Conservation (phyloP, 805 yeast genomes). For the Teunomyces stri region DNA sequence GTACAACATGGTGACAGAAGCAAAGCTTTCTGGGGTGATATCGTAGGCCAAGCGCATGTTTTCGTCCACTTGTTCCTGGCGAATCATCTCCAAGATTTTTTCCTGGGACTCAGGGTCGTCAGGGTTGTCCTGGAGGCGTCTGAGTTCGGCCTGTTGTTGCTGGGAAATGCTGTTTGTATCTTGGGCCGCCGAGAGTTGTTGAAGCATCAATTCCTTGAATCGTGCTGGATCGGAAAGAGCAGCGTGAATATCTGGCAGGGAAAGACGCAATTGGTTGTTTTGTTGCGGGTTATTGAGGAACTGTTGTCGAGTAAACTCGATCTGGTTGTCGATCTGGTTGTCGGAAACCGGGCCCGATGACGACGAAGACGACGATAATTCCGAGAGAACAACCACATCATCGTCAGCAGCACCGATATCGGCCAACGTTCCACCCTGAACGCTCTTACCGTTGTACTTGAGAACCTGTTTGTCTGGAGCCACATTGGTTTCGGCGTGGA, state of each 20-base stretch:
- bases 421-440: conserved; percentile 41
- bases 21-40: conserved; percentile 86
- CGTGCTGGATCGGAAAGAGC: conserved; percentile 46
- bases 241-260: conserved; percentile 49
- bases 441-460: conserved; percentile 41
- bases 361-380: conserved; percentile 7
- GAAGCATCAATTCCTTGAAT: conserved; percentile 43
- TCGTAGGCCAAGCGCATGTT: conserved; percentile 79
- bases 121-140: conserved; percentile 57
- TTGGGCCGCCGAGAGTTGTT: conserved; percentile 28
- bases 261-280: conserved; percentile 30
- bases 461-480: conserved; percentile 47
- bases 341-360: conserved; percentile 6
- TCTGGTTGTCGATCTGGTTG: conserved; percentile 22
- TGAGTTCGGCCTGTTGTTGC: conserved; percentile 40
- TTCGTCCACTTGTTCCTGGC: conserved; percentile 73
- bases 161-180: not conserved
- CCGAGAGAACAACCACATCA: conserved; percentile 52
- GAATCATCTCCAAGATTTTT: conserved; percentile 62
- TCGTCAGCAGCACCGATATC: conserved; percentile 52
- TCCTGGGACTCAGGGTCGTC: conserved; percentile 69
- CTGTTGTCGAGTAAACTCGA: conserved; percentile 52
- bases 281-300: conserved; percentile 40
- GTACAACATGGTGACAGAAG: conserved; percentile 79
- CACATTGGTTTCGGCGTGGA: conserved; percentile 67